These are phyloP conservation scores for Nasturtium officinale DNA, from an alignment of 345 rosid species.

Conservation along the genomic window DNA sequence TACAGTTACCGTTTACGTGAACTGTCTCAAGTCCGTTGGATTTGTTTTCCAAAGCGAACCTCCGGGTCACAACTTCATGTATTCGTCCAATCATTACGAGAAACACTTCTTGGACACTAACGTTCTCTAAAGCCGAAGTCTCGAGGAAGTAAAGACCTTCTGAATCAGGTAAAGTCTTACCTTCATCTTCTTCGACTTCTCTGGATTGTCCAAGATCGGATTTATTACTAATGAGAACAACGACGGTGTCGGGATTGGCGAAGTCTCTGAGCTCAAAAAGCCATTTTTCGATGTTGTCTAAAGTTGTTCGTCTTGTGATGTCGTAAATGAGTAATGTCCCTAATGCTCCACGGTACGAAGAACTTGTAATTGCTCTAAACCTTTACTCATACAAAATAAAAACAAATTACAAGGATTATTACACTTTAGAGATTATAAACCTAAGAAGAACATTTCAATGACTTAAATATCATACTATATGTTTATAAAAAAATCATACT, in stretches of 20 bases:
- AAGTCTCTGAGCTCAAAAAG: conserved; percentile 67
- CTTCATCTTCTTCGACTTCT: conserved; percentile 72
- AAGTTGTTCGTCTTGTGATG: conserved; percentile 68
- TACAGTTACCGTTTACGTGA: conserved; percentile 12
- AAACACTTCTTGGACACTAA: conserved; percentile 79
- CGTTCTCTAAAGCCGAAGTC: conserved; percentile 74
- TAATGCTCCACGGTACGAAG: conserved; percentile 87
- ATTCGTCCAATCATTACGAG: conserved; percentile 66
- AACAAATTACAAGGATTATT: not conserved
- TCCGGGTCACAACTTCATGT: conserved; percentile 58
- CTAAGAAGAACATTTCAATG: not conserved
- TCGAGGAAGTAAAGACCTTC: conserved; percentile 77
- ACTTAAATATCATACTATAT: not conserved
- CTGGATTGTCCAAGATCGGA: conserved; percentile 57
- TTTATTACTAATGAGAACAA: conserved; percentile 81
- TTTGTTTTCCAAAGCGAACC: conserved; percentile 50
- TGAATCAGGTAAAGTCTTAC: conserved; percentile 56
- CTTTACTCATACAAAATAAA: conserved; percentile 37
- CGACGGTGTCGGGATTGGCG: conserved; percentile 61
- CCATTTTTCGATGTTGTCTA: conserved; percentile 71
- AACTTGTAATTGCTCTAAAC: conserved; percentile 89
- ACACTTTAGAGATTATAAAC: not conserved
- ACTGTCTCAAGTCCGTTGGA: conserved; percentile 34
- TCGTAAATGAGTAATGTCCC: conserved; percentile 82
- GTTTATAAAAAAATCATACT: no score